Evolutionary conservation across 441 rosid genomes (phyloP).

Genomic region (Croton laevigatus): DNA sequence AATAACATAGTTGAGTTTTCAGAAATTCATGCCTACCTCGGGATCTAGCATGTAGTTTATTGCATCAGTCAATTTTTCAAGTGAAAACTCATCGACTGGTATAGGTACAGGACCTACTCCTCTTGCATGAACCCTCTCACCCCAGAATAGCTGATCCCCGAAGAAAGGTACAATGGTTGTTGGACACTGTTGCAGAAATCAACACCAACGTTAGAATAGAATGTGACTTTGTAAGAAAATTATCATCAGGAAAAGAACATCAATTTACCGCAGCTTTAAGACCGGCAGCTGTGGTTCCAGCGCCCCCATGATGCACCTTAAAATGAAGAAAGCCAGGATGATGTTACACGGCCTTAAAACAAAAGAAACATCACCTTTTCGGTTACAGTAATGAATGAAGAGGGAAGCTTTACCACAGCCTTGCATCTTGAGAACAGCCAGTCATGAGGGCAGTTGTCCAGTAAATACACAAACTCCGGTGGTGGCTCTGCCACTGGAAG

Average conservation of each 20-base stretch:
- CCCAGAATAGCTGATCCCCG: slow-evolving; percentile 99
- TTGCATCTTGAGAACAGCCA: slow-evolving; percentile 92
- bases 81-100: slow-evolving; percentile 84
- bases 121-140: slow-evolving; percentile 80
- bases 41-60: slow-evolving; percentile 74
- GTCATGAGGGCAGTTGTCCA: slow-evolving; percentile 94
- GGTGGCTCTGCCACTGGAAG: slow-evolving; percentile 75
- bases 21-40: slow-evolving; percentile 35
- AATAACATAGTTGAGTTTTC: not conserved
- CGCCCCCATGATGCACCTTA: slow-evolving; percentile 99
- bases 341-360: not conserved
- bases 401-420: slow-evolving; percentile 75
- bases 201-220: not conserved
- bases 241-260: not conserved
- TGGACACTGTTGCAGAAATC: slow-evolving; percentile 60
- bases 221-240: not conserved
- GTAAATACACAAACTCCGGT: slow-evolving; percentile 62
- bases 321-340: slow-evolving; percentile 11
- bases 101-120: slow-evolving; percentile 94
- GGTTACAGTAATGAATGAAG: not conserved
- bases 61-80: slow-evolving; percentile 66
- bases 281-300: slow-evolving; percentile 99
- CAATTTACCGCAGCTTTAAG: slow-evolving; percentile 82
- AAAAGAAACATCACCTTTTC: not conserved
- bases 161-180: slow-evolving; percentile 93